Conservation (phyloP, 495 filamentous ascomycete species). For the Thermothielavioides terrestris region DNA sequence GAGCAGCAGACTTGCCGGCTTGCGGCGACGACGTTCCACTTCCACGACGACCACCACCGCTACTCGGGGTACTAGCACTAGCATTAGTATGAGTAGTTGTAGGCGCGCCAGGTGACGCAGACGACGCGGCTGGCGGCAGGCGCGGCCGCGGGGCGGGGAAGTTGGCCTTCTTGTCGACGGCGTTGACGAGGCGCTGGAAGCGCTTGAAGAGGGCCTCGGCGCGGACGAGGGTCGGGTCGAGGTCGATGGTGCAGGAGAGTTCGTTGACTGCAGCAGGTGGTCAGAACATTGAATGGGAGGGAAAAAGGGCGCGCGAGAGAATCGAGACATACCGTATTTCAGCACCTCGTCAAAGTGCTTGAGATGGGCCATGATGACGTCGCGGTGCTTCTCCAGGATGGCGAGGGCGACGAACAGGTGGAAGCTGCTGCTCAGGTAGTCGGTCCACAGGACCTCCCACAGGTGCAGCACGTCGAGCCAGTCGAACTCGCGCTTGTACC, state of each 20-base stretch:
- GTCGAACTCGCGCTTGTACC: conserved; percentile 95
- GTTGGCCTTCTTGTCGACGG: conserved; percentile 80
- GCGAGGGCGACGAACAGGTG: conserved; percentile 91
- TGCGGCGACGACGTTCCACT: too few relatives aligned
- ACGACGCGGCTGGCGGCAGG: neutral
- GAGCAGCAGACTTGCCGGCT: conserved; percentile 12
- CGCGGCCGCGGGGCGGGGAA: conserved; percentile 48
- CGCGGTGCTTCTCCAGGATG: conserved; percentile 89
- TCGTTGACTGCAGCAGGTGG: conserved; percentile 64
- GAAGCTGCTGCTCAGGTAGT: conserved; percentile 78
- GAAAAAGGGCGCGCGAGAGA: conserved; percentile 6
- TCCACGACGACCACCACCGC: too few relatives aligned
- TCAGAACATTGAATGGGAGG: neutral
- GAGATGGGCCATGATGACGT: conserved; percentile 90
- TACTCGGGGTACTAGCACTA: too few relatives aligned
- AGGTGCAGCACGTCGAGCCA: conserved; percentile 79
- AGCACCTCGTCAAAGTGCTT: conserved; percentile 94
- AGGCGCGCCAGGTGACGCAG: conserved; percentile 11
- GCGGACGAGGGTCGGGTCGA: conserved; percentile 71
- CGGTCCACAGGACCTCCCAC: conserved; percentile 94
- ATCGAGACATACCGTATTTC: conserved; percentile 70
- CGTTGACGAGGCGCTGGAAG: conserved; percentile 79
- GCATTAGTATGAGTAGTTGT: neutral
- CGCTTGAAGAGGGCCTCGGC: conserved; percentile 82
- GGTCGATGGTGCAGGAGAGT: conserved; percentile 83